These are phyloP conservation scores for Acacia pycnantha DNA, from an alignment of 331 rosid genomes.

Conservation along the genomic window DNA sequence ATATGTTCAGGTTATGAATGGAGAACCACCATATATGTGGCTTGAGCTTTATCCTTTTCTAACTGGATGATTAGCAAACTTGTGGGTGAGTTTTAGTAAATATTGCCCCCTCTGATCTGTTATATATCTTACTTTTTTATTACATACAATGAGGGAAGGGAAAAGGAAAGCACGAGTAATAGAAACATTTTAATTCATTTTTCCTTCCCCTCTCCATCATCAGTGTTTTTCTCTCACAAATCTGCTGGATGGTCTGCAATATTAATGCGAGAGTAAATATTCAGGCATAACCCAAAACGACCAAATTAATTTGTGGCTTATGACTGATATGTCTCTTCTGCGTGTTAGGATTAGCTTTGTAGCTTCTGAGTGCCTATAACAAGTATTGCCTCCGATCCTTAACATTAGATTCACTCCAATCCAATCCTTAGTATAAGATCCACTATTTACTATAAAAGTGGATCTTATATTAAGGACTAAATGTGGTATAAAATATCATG, in stretches of 20 bases:
- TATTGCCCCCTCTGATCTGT: not conserved
- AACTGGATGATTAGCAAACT: not conserved
- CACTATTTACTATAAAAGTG: no score
- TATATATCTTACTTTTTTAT: not conserved
- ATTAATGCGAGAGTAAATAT: not conserved
- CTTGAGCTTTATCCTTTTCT: not conserved
- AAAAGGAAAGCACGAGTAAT: not conserved
- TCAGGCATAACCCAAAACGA: not conserved
- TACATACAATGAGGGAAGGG: not conserved
- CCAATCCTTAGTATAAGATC: no score
- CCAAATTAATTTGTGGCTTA: not conserved
- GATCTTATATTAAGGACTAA: no score
- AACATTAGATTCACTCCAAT: no score
- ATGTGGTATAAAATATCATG: no score
- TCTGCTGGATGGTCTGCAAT: not conserved
- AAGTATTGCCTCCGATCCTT: not conserved
- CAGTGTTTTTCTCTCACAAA: not conserved
- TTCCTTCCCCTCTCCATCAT: not conserved
- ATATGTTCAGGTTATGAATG: slow-evolving; percentile 21
- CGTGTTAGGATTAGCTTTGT: not conserved
- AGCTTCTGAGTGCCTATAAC: not conserved
- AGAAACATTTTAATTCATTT: not conserved
- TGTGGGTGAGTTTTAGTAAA: not conserved
- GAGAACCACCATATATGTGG: not conserved
- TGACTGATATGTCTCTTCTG: not conserved